Conservation (phyloP, 345 rosid genomes). For the Salix arbutifolia region DNA sequence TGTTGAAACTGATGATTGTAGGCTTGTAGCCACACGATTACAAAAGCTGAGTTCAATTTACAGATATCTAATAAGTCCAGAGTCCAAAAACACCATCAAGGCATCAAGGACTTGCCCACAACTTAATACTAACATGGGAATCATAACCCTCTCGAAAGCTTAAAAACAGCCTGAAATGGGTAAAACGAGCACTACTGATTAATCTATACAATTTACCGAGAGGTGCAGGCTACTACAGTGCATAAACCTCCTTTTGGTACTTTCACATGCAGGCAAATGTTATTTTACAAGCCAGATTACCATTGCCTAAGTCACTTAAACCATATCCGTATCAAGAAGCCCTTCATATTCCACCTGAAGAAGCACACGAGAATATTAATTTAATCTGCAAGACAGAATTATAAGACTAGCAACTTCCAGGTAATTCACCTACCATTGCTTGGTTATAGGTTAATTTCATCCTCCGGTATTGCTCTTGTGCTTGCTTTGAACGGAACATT, state of each 20-base stretch:
- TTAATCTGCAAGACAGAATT: not conserved
- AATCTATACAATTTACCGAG: slow-evolving; percentile 18
- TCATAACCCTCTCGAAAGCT: slow-evolving; percentile 13
- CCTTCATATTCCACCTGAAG: slow-evolving; percentile 67
- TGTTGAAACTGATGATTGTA: not conserved
- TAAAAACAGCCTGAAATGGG: slow-evolving; percentile 13
- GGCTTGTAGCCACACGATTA: not conserved
- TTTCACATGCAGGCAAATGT: not conserved
- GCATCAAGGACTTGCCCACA: no score
- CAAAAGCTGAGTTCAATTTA: no score
- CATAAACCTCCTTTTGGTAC: not conserved
- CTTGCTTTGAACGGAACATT: slow-evolving; percentile 94
- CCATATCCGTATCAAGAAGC: slow-evolving; percentile 22
- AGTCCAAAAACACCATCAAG: not conserved
- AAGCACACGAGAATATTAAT: slow-evolving; percentile 4
- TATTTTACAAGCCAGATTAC: not conserved
- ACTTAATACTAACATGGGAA: not conserved
- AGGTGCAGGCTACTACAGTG: slow-evolving; percentile 9
- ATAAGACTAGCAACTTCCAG: not conserved
- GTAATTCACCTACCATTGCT: slow-evolving; percentile 52
- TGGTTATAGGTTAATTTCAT: slow-evolving; percentile 64
- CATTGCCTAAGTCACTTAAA: slow-evolving; percentile 9
- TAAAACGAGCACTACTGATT: not conserved
- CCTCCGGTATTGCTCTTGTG: slow-evolving; percentile 80
- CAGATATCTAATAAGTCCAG: not conserved